Evolutionary conservation across 2,329 filamentous ascomycete genomes (phyloP).

Genomic region (Chaetomiaceae sp.): DNA sequence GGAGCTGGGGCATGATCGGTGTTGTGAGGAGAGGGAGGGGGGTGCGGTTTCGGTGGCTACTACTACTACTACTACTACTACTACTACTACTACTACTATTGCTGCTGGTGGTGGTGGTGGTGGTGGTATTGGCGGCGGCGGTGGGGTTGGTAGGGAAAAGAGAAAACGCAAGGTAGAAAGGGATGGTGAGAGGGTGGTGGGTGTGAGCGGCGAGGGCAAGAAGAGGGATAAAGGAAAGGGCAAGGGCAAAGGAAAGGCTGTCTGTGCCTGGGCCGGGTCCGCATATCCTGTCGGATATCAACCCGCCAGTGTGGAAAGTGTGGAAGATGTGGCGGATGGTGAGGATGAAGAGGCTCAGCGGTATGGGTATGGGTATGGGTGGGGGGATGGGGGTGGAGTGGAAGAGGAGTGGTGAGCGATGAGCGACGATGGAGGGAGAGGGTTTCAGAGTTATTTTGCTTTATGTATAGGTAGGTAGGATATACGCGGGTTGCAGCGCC

Average conservation of each 20-base stretch:
- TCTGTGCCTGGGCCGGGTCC: neutral
- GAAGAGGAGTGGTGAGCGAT: constrained; percentile 3
- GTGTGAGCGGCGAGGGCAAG: neutral
- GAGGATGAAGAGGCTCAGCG: no score
- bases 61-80: neutral
- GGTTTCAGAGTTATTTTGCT: neutral
- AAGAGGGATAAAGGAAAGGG: constrained; percentile 1
- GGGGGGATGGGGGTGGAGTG: neutral
- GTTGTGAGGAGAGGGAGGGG: neutral
- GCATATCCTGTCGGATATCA: neutral
- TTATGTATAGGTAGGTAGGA: neutral
- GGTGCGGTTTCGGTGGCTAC: no score
- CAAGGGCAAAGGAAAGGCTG: neutral
- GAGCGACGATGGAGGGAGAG: neutral
- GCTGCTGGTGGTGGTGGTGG: neutral
- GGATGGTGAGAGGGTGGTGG: neutral
- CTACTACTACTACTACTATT: neutral
- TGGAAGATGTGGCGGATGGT: neutral
- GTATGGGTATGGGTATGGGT: neutral
- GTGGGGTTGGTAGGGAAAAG: neutral
- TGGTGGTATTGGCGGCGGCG: neutral
- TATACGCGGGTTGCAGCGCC: no score
- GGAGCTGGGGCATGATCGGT: no score
- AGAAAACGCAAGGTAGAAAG: neutral
- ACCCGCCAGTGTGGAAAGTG: constrained; percentile 10